Percentiles rank a stretch among this genome's conserved stretches.
Conservation (phyloP, 805 yeast genomes). For the Zygoascus tannicola region DNA sequence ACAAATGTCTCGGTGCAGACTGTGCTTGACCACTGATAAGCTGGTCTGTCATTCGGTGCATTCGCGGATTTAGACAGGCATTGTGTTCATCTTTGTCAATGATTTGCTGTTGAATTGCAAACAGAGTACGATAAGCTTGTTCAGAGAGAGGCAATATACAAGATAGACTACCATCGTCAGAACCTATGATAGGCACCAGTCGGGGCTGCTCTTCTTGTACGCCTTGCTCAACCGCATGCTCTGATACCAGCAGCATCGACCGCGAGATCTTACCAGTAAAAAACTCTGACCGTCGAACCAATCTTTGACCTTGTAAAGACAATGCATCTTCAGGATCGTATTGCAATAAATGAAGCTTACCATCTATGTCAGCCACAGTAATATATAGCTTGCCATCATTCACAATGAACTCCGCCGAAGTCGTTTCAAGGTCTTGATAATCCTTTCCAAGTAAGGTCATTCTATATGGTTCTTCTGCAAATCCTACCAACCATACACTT, state of each 20-base stretch:
- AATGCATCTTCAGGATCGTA: slow-evolving; percentile 89
- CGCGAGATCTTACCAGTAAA: slow-evolving; percentile 46
- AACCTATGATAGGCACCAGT: slow-evolving; percentile 55
- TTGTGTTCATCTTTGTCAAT: slow-evolving; percentile 63
- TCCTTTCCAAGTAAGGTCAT: slow-evolving; percentile 75
- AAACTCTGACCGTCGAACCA: slow-evolving; percentile 63
- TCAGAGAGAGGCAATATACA: slow-evolving; percentile 69
- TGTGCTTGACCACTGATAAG: slow-evolving; percentile 3
- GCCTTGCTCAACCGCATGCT: neutral
- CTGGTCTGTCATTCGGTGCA: slow-evolving; percentile 19
- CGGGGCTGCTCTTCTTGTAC: slow-evolving; percentile 12
- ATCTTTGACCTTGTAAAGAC: slow-evolving; percentile 68
- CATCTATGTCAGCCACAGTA: slow-evolving; percentile 58
- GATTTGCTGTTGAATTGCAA: slow-evolving; percentile 79
- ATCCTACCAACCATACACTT: slow-evolving; percentile 73
- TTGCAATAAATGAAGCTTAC: slow-evolving; percentile 60
- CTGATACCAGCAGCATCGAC: slow-evolving; percentile 19
- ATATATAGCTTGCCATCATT: slow-evolving; percentile 61
- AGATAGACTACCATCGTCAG: slow-evolving; percentile 71
- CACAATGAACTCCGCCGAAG: slow-evolving; percentile 66
- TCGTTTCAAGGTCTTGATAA: slow-evolving; percentile 49
- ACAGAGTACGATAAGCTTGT: slow-evolving; percentile 65
- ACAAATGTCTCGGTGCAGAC: slow-evolving; percentile 15
- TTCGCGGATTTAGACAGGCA: slow-evolving; percentile 70
- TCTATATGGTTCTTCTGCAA: slow-evolving; percentile 91